Conservation (phyloP, 768 basidiomycete genomes). For the Agrocybe pediades region DNA sequence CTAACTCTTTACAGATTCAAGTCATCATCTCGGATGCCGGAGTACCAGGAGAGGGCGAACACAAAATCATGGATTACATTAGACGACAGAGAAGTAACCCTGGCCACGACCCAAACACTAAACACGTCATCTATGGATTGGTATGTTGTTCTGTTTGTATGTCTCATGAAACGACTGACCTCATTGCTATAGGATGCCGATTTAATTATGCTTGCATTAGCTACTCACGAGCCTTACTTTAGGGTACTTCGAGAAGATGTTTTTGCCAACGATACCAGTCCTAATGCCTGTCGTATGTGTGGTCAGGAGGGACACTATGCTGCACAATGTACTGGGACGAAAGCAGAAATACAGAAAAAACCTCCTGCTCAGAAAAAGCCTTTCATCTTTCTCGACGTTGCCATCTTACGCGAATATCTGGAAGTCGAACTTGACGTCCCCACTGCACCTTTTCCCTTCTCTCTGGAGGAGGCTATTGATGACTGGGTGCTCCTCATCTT, state of each 20-base stretch:
- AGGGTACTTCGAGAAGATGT: slow-evolving; percentile 98
- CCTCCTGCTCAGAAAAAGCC: slow-evolving; percentile 83
- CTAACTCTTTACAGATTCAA: slow-evolving; percentile 63
- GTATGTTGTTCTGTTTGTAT: slow-evolving; percentile 47
- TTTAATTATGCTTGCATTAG: slow-evolving; percentile 97
- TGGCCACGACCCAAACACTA: slow-evolving; percentile 93
- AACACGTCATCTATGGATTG: slow-evolving; percentile 96
- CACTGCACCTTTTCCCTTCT: slow-evolving; percentile 80
- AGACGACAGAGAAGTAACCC: slow-evolving; percentile 84
- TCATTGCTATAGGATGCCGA: slow-evolving; percentile 98
- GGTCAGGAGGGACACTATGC: slow-evolving; percentile 95
- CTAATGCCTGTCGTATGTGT: slow-evolving; percentile 85
- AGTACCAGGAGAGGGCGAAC: slow-evolving; percentile 98
- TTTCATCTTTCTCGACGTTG: slow-evolving; percentile 99
- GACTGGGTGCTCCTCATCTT: slow-evolving; percentile 99
- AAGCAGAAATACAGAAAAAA: slow-evolving; percentile 70
- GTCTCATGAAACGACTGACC: too few relatives aligned
- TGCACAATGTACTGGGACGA: slow-evolving; percentile 86
- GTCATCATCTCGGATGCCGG: slow-evolving; percentile 96
- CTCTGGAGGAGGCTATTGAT: slow-evolving; percentile 96
- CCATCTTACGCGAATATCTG: slow-evolving; percentile 94
- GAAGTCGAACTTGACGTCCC: slow-evolving; percentile 91
- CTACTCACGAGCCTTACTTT: slow-evolving; percentile 98
- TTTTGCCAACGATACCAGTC: slow-evolving; percentile 79
- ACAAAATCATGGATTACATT: slow-evolving; percentile 99